Evolutionary conservation across 345 rosid genomes (phyloP).

Genomic region (Aethionema arabicum): DNA sequence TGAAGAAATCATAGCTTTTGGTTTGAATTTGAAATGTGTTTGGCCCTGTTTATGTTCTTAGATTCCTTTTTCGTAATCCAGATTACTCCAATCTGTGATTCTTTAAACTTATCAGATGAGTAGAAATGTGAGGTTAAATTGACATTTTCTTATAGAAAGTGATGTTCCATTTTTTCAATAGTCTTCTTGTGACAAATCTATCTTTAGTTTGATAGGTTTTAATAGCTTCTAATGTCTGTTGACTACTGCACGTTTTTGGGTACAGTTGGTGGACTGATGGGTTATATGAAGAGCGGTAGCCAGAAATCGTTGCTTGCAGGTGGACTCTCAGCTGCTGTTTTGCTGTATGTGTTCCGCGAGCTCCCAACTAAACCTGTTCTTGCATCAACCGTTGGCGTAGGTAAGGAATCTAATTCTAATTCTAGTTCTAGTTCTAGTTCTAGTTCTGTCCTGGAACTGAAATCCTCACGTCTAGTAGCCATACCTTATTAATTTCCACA

Average conservation of each 20-base stretch:
- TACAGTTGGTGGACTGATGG: conserved; percentile 89
- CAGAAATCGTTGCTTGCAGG: conserved; percentile 86
- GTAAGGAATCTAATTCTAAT: conserved; percentile 42
- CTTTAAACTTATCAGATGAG: conserved; percentile 12
- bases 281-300: conserved; percentile 87
- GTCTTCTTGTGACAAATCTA: neutral
- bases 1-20: conserved; percentile 6
- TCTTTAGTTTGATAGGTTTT: too few relatives aligned
- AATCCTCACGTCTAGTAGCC: neutral
- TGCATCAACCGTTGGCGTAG: conserved; percentile 84
- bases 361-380: conserved; percentile 73
- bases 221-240: neutral
- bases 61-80: neutral
- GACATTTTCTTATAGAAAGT: neutral
- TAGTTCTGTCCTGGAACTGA: neutral
- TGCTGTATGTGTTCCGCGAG: conserved; percentile 63
- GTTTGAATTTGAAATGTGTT: neutral
- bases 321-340: conserved; percentile 65
- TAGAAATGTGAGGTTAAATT: neutral
- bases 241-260: conserved; percentile 4
- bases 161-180: neutral
- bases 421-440: too few relatives aligned
- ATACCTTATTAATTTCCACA: neutral
- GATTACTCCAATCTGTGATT: neutral
- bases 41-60: neutral